Evolutionary conservation across 2,329 filamentous ascomycete genomes (phyloP).

Genomic region (Beauveria sp.): DNA sequence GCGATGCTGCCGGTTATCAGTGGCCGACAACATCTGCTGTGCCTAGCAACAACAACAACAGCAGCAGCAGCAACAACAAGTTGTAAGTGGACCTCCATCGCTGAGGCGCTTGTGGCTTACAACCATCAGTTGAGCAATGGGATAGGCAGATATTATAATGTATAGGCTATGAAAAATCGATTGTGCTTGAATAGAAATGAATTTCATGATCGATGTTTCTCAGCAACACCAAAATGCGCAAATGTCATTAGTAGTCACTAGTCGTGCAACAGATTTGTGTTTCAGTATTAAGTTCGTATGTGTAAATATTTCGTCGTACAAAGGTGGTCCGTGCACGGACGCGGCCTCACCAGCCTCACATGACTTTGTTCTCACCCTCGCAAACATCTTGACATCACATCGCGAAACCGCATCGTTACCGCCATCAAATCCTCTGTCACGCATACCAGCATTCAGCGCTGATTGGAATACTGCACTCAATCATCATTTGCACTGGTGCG

Average conservation of each 20-base stretch:
- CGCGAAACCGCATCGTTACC: conserved; percentile 2
- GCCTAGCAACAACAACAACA: conserved; percentile 58
- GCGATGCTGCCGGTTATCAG: conserved; percentile 89
- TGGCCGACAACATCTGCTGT: conserved; percentile 75
- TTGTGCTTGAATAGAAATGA: neutral
- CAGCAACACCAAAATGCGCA: neutral
- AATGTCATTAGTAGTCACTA: neutral
- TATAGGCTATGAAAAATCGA: conserved; percentile 3
- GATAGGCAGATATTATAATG: conserved; percentile 10
- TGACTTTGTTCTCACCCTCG: conserved; percentile 18
- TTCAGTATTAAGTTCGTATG: neutral
- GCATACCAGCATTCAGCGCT: neutral
- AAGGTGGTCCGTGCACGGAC: conserved; percentile 19
- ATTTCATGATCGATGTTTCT: neutral
- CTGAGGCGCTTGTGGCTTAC: conserved; percentile 1
- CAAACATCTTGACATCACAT: conserved; percentile 11
- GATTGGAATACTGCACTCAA: neutral
- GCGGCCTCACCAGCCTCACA: conserved; percentile 19
- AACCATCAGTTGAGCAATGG: neutral
- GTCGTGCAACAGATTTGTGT: neutral
- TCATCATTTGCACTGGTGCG: neutral
- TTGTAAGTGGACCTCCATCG: conserved; percentile 50
- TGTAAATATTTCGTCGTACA: neutral
- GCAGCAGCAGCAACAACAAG: conserved; percentile 51
- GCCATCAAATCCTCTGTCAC: neutral